phyloP scores from a whole-genome alignment of 106 monocot species.

The Apostasia ramifera region DNA sequence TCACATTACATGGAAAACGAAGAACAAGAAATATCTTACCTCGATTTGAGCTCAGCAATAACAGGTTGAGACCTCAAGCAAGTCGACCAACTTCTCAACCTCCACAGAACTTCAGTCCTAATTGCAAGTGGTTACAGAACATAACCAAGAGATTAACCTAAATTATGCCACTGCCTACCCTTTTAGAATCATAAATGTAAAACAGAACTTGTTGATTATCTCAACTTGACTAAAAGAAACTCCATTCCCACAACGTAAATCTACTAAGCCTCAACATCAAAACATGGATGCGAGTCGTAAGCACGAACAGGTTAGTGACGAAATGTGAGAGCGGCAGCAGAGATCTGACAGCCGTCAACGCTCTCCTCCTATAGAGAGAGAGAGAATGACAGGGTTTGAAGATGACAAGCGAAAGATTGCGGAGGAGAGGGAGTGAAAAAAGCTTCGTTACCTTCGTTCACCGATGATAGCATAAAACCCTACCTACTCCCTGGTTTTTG shows the following conservation, averaged over 20 bases:
- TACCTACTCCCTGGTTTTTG: too few relatives aligned
- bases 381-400: neutral
- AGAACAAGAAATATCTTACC: neutral
- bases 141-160: neutral
- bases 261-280: neutral
- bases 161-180: too few relatives aligned
- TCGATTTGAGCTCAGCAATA: neutral
- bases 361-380: neutral
- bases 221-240: too few relatives aligned
- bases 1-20: neutral
- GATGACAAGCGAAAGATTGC: neutral
- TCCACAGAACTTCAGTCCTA: neutral
- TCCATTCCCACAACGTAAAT: too few relatives aligned
- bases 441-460: neutral
- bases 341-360: neutral
- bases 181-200: neutral
- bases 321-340: too few relatives aligned
- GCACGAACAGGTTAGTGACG: neutral
- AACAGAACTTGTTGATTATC: too few relatives aligned
- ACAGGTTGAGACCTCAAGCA: neutral
- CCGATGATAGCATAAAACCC: neutral
- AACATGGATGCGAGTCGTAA: neutral
- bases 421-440: neutral
- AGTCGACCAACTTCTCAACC: neutral
- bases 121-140: neutral